A percentile compares a stretch with the other conserved stretches of the same genome.
Evolutionary conservation across 2,329 filamentous ascomycete genomes (phyloP).

Genomic region (Aspergillus pseudonomiae): DNA sequence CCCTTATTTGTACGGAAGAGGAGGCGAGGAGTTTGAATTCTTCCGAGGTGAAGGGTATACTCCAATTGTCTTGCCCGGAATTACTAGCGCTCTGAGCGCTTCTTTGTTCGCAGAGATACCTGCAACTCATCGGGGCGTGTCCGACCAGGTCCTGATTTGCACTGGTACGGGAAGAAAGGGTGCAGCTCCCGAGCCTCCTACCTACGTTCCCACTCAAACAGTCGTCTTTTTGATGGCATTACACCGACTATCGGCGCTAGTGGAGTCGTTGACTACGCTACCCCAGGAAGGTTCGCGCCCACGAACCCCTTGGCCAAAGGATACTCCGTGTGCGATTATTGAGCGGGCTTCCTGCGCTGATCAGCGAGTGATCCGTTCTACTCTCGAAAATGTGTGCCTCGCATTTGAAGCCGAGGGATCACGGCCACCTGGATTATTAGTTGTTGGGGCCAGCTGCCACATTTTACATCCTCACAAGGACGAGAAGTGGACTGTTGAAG

Average conservation of each 20-base stretch:
- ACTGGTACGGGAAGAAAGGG: conserved; percentile 95
- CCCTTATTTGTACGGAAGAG: conserved; percentile 92
- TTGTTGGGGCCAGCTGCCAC: conserved; percentile 82
- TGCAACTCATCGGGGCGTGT: conserved; percentile 82
- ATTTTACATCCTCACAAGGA: conserved; percentile 66
- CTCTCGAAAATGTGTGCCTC: conserved; percentile 73
- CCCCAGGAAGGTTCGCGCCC: conserved; percentile 30
- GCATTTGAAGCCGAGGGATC: conserved; percentile 90
- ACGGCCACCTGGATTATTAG: conserved; percentile 82
- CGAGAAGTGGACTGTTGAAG: conserved; percentile 80
- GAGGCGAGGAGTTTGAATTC: conserved; percentile 87
- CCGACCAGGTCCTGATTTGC: conserved; percentile 93
- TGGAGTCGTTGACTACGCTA: conserved; percentile 65
- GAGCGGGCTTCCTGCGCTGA: conserved; percentile 93
- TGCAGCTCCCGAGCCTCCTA: conserved; percentile 76
- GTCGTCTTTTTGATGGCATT: conserved; percentile 95
- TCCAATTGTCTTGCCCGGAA: conserved; percentile 78
- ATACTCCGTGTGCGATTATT: conserved; percentile 88
- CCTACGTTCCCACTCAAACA: conserved; percentile 74
- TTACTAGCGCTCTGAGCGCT: conserved; percentile 84
- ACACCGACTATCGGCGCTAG: conserved; percentile 76
- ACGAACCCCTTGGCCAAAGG: conserved; percentile 63
- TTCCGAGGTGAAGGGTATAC: conserved; percentile 73
- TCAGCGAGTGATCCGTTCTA: conserved; percentile 88
- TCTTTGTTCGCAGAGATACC: conserved; percentile 88